These are phyloP conservation scores for Tricholoma furcatifolium DNA, from an alignment of 768 basidiomycete genomes.

Conservation along the genomic window DNA sequence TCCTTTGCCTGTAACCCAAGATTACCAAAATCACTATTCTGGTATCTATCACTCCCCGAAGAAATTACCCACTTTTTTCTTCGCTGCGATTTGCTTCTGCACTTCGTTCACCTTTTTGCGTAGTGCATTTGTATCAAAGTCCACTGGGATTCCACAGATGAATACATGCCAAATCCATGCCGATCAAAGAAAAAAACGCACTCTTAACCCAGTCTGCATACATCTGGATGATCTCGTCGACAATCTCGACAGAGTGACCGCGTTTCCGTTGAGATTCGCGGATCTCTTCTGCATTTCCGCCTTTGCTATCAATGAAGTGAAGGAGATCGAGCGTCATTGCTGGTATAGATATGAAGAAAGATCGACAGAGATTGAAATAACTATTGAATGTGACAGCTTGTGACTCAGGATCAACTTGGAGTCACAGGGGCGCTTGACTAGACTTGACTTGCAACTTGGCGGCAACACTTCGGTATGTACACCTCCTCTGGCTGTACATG, in stretches of 20 bases:
- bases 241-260: slow-evolving; percentile 84
- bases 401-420: too few relatives aligned
- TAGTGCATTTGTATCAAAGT: slow-evolving; percentile 77
- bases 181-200: slow-evolving; percentile 41
- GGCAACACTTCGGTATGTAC: too few relatives aligned
- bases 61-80: slow-evolving; percentile 73
- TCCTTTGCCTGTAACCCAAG: slow-evolving; percentile 72
- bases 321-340: slow-evolving; percentile 81
- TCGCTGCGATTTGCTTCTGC: slow-evolving; percentile 92
- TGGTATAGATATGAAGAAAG: too few relatives aligned
- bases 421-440: too few relatives aligned
- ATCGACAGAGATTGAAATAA: too few relatives aligned
- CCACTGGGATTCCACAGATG: slow-evolving; percentile 50
- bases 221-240: slow-evolving; percentile 92
- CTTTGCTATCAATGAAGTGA: slow-evolving; percentile 82
- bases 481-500: too few relatives aligned
- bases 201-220: slow-evolving; percentile 94
- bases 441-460: too few relatives aligned
- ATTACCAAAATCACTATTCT: neutral
- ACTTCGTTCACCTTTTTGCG: slow-evolving; percentile 84
- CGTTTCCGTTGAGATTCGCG: slow-evolving; percentile 91
- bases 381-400: too few relatives aligned
- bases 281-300: slow-evolving; percentile 89
- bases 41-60: neutral
- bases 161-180: neutral